These are phyloP conservation scores for Mycothermus thermophilus DNA, from an alignment of 495 filamentous ascomycete species.

Conservation along the genomic window DNA sequence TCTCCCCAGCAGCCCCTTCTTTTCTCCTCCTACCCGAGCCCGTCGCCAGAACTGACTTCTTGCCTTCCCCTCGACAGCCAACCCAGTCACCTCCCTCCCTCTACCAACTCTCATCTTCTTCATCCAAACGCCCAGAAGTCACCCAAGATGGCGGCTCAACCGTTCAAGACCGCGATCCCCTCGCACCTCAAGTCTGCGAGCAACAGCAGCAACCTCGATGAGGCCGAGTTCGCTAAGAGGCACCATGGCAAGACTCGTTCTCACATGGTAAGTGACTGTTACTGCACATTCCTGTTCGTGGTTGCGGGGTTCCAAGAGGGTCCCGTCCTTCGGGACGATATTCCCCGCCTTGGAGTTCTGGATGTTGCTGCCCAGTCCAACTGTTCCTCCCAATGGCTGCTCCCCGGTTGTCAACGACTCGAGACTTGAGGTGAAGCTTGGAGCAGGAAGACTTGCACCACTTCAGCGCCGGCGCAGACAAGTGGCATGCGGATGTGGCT, in stretches of 20 bases:
- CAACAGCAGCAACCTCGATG: conserved; percentile 34
- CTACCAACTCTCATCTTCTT: neutral
- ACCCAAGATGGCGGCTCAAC: conserved; percentile 49
- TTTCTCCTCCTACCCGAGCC: neutral
- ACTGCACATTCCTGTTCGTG: conserved; percentile 2
- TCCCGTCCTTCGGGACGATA: neutral
- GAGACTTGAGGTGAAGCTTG: too few species aligned
- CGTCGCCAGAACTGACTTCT: neutral
- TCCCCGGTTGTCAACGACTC: neutral
- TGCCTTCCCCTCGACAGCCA: neutral
- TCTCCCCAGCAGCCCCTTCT: conserved; percentile 1
- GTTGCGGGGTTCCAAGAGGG: too few species aligned
- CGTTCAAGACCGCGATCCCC: conserved; percentile 57
- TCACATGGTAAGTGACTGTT: conserved; percentile 72
- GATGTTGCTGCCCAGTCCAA: neutral
- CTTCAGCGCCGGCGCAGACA: too few species aligned
- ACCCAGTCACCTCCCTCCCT: neutral
- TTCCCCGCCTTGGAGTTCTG: too few species aligned
- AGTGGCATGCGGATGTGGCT: too few species aligned
- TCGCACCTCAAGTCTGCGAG: conserved; percentile 57
- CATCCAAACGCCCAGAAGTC: neutral
- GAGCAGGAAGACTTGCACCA: too few species aligned
- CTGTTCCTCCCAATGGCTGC: too few species aligned
- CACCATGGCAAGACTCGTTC: conserved; percentile 93
- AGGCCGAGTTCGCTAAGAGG: conserved; percentile 44